phyloP scores from a whole-genome alignment of 352 stramenopile genomes.

The Pythium brachiatum region DNA sequence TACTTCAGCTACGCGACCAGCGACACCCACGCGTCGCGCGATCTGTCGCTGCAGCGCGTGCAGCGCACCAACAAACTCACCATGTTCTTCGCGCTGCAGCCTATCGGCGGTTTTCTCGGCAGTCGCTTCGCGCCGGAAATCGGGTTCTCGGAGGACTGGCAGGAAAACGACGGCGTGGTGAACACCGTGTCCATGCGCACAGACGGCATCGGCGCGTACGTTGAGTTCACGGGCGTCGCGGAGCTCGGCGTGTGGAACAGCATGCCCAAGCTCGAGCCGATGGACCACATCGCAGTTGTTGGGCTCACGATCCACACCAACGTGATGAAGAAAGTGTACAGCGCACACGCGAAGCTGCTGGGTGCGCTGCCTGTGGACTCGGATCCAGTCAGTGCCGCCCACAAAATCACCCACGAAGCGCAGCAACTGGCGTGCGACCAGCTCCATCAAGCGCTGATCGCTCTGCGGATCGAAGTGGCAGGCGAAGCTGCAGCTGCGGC shows the following conservation, averaged over 20 bases:
- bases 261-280: conserved; percentile 41
- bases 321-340: conserved; percentile 40
- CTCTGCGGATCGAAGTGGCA: background rate
- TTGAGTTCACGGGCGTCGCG: conserved; percentile 44
- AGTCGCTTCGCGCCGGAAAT: conserved; percentile 35
- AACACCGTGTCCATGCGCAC: conserved; percentile 47
- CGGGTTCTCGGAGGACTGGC: conserved; percentile 35
- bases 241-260: conserved; percentile 48
- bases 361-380: conserved; percentile 31
- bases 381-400: conserved; percentile 15
- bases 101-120: conserved; percentile 39
- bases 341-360: conserved; percentile 38
- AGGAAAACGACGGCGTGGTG: conserved; percentile 45
- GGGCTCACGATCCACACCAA: conserved; percentile 46
- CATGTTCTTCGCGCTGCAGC: conserved; percentile 46
- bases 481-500: background rate
- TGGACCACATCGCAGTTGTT: conserved; percentile 47
- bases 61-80: conserved; percentile 44
- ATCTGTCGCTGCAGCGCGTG: conserved; percentile 31
- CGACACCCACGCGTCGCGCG: conserved; percentile 37
- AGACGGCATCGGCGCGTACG: conserved; percentile 33
- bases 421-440: conserved; percentile 5
- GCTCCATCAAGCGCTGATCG: background rate
- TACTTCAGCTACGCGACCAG: conserved; percentile 53
- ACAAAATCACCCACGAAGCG: background rate